These are phyloP conservation scores for Prunus campanulata DNA, from an alignment of 306 rosid genomes.

Conservation along the genomic window DNA sequence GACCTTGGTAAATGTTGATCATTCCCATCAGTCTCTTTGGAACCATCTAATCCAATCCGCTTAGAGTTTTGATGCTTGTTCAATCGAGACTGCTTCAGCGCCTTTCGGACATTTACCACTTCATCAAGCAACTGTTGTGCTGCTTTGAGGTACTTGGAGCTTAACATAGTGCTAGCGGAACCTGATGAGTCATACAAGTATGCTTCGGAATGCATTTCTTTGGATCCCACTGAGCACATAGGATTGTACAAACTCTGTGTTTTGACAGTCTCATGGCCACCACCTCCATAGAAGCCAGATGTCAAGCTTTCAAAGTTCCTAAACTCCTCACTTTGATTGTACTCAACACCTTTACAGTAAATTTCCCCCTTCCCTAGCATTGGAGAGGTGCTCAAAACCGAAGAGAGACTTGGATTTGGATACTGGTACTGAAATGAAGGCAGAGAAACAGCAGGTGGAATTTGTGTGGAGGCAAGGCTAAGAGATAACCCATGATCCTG, in stretches of 20 bases:
- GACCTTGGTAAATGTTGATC: conserved; percentile 42
- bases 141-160: conserved; percentile 62
- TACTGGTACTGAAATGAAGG: conserved; percentile 59
- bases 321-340: conserved; percentile 34
- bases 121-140: conserved; percentile 84
- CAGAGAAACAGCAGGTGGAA: conserved; percentile 42
- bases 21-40: conserved; percentile 58
- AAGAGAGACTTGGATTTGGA: conserved; percentile 37
- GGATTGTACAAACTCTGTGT: conserved; percentile 54
- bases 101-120: conserved; percentile 65
- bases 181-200: conserved; percentile 34
- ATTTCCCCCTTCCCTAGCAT: conserved; percentile 24
- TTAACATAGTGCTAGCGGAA: conserved; percentile 31
- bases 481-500: conserved; percentile 81
- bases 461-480: conserved; percentile 60
- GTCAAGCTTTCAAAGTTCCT: conserved; percentile 48
- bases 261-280: conserved; percentile 26
- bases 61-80: conserved; percentile 45
- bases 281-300: conserved; percentile 38
- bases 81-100: conserved; percentile 56
- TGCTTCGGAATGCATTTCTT: conserved; percentile 36
- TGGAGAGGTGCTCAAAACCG: conserved; percentile 39
- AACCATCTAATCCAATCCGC: conserved; percentile 40
- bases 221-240: conserved; percentile 30
- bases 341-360: conserved; percentile 26